Conservation (phyloP, 2,329 filamentous ascomycete species). For the Calonectria ilicicola region DNA sequence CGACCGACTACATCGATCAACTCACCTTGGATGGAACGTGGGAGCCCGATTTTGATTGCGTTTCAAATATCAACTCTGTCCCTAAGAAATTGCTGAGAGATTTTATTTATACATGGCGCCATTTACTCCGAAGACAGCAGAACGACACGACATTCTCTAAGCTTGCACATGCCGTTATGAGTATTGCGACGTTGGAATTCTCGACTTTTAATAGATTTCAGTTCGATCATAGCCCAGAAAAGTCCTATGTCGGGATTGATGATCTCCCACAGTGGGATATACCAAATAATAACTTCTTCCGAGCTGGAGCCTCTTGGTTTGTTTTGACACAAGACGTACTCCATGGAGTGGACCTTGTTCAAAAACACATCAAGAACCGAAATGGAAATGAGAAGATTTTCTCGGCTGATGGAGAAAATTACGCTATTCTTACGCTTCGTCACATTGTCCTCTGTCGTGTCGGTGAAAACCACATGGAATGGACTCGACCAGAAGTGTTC, state of each 20-base stretch:
- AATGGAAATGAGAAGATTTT: background rate
- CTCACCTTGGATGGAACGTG: constrained; percentile 2
- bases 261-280: constrained; percentile 33
- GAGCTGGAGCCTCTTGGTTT: constrained; percentile 34
- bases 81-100: constrained; percentile 27
- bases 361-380: constrained; percentile 15
- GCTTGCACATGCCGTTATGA: constrained; percentile 32
- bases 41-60: constrained; percentile 19
- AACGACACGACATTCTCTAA: constrained; percentile 31
- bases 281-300: constrained; percentile 19
- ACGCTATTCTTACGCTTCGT: constrained; percentile 30
- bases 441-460: constrained; percentile 29
- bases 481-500: constrained; percentile 21
- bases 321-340: constrained; percentile 15
- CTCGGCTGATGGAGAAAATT: constrained; percentile 1
- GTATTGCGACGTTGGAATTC: constrained; percentile 31
- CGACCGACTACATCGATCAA: background rate
- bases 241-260: constrained; percentile 28
- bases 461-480: background rate
- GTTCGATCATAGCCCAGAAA: background rate
- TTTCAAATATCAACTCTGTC: constrained; percentile 21
- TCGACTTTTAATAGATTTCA: background rate
- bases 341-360: constrained; percentile 31
- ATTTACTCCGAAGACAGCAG: constrained; percentile 30
- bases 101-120: constrained; percentile 36